Evolutionary conservation across 495 filamentous ascomycete genomes (phyloP), one percentile per base, ranked within the genome.

Genomic region (Chaetomium cochliodes): DNA sequence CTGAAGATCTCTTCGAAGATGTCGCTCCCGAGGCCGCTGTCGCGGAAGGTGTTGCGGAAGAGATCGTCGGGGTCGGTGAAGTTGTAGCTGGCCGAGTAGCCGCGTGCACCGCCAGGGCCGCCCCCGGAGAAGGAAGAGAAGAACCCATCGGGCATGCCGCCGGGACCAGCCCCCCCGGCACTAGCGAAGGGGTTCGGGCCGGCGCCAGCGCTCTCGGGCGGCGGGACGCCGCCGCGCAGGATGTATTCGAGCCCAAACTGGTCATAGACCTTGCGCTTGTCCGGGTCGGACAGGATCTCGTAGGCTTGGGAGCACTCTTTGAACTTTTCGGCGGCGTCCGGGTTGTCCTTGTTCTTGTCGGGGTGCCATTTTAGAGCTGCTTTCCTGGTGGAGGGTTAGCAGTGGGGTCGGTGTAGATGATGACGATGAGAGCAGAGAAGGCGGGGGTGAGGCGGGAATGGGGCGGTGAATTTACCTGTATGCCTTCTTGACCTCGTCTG

Each of bases 241-340:
- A 98, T 81, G 77, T 92, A 97, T 64, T 98, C 94, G 55, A 98
- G 87, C 65, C 94, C 94, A 72, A 85, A 97, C 74, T 96, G 90
- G 70, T 98, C 96, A 73, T 98, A 98, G 25, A 87, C 88, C 78
- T 96, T 96, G 62, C 94, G 89, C 76, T 98, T 98, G 72, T 98
- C 96, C 41, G 94, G 93, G 74, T 98, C 94, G 67, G 90, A 93
- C 13, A 98, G 87, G 71, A 98, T 93, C 80, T 98, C 94, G 80
- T 96, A 98, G 52, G 94, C 94, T 78, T 98, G 93, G n/a, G 91
- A 96, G 57, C 91, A 87, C 69, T 98, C 93, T 81, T 93, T 93
- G 78, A 98, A 98, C 71, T 91, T 96, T 67, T 98, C 93, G 60
- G 86, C 79, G 25, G 92, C 89, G 20, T 83, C 73, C 20, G 92